Base-by-base conservation (phyloP, 768 basidiomycete species). In the Russula compacta region DNA sequence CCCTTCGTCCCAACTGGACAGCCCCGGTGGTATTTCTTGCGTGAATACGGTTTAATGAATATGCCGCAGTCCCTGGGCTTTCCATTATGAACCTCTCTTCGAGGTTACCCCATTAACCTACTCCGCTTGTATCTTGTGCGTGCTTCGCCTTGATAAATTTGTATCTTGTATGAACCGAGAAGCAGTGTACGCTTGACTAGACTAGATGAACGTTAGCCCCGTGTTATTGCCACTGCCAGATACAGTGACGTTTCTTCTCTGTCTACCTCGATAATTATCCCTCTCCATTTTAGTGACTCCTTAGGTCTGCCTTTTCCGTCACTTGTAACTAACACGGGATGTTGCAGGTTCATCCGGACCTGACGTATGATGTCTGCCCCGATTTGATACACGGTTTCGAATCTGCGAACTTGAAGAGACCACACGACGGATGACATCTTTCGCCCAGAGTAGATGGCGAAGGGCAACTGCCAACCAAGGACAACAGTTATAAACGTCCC, bases 401-500 rank as follows among this genome's bases (percentile, higher is more conserved):
- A 75, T 29, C 24, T 29, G 24, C 24, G 24, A 29, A 29, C 70
- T 76, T 42, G 71, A 74, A 44, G 78, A 78, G 67, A 75, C 6
- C 81, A 86, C 70, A 83, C 82, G 12, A 88, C 89, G 63, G 79
- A 83, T 35, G 90, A 89, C 71, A 79, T 87, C 40, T 89, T 89
- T 75, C 89, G 87, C 70, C 76, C 76, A 69, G 71, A 74, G 87
- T 87, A 69, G 70, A 85, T 78, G 51, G 33, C 12, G 44, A 43
- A 52, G 50, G 36, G 33, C 10, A 44, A 19, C n/a, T 33, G 6
- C 24, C 44, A 19, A 14, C 39, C 9, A 40, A 42, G 11, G 36
- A 60, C 57, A 44, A 39, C 44, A n/a, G 56, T 29, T 51, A 52
- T 6, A 12, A 42, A 14, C 35, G 12, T n/a, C n/a, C 56, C 14